Evolutionary conservation across 192 early-diverging fungal species (phyloP).

Genomic region (Funneliformis mosseae): DNA sequence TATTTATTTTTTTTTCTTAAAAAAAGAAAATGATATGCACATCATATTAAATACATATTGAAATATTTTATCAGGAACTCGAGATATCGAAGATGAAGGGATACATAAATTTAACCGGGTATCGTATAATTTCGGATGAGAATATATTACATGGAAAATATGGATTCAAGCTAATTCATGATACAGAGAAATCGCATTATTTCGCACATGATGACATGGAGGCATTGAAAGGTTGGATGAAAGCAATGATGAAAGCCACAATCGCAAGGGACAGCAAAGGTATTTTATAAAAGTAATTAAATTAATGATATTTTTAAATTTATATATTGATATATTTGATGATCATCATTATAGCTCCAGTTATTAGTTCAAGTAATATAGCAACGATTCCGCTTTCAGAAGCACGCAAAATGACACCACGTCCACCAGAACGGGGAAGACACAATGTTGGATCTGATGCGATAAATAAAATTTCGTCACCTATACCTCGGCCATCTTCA

Average conservation of each 20-base stretch:
- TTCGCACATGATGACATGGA: slow-evolving; percentile 60
- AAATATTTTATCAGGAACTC: background rate
- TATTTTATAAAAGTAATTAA: slow-evolving; percentile 18
- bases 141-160: slow-evolving; percentile 62
- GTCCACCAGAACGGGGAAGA: background rate
- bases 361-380: slow-evolving; percentile 63
- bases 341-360: slow-evolving; percentile 43
- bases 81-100: slow-evolving; percentile 46
- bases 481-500: background rate
- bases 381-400: slow-evolving; percentile 57
- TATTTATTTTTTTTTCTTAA: background rate
- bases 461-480: background rate
- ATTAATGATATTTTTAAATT: background rate
- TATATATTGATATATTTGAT: background rate
- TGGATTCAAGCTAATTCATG: slow-evolving; percentile 64
- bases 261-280: slow-evolving; percentile 55
- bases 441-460: background rate
- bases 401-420: slow-evolving; percentile 47
- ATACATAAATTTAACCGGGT: slow-evolving; percentile 60
- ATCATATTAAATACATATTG: too few species aligned
- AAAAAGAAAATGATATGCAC: too few species aligned
- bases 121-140: slow-evolving; percentile 63
- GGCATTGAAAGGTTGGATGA: slow-evolving; percentile 58
- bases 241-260: slow-evolving; percentile 65
- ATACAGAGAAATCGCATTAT: slow-evolving; percentile 57